phyloP scores from a whole-genome alignment of 1,284 basidiomycete species.

The Tranzscheliella williamsii region DNA sequence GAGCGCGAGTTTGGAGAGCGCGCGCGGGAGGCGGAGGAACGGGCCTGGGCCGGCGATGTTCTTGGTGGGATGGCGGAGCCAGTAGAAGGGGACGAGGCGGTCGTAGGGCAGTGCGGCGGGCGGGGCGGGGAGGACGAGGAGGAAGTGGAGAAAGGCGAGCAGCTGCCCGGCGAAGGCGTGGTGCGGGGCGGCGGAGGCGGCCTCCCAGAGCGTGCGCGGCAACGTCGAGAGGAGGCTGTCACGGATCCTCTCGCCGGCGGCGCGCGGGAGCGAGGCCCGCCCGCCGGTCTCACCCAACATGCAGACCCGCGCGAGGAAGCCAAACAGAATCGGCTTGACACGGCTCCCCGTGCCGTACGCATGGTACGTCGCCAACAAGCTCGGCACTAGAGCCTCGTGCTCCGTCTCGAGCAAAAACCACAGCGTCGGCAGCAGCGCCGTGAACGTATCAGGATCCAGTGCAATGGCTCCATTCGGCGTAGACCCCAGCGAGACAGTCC shows the following conservation, averaged over 20 bases:
- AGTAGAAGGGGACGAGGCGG: slow-evolving; percentile 29
- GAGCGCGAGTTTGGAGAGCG: slow-evolving; percentile 16
- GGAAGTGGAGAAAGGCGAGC: slow-evolving; percentile 26
- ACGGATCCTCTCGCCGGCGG: slow-evolving; percentile 6
- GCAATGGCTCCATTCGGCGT: slow-evolving; percentile 2
- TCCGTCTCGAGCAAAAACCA: slow-evolving; percentile 40
- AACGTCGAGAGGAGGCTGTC: slow-evolving; percentile 16
- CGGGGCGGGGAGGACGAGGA: slow-evolving; percentile 15
- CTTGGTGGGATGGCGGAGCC: slow-evolving; percentile 26
- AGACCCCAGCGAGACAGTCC: slow-evolving; percentile 16
- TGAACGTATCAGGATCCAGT: slow-evolving; percentile 30
- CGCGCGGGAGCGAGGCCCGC: slow-evolving; percentile 2
- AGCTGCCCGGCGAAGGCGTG: slow-evolving; percentile 13
- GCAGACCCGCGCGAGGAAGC: slow-evolving; percentile 34
- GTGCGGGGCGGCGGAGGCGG: slow-evolving; percentile 1
- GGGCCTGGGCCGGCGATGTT: slow-evolving; percentile 16
- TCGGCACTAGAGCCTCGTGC: slow-evolving; percentile 18
- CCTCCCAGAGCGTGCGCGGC: slow-evolving; percentile 24
- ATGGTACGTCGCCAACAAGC: slow-evolving; percentile 19
- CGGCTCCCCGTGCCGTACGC: slow-evolving; percentile 11
- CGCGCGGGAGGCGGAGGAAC: slow-evolving; percentile 8
- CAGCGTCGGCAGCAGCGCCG: slow-evolving; percentile 38
- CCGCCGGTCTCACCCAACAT: slow-evolving; percentile 15
- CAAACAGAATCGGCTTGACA: slow-evolving; percentile 38
- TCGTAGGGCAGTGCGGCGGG: slow-evolving; percentile 7